Evolutionary conservation across 306 rosid genomes (phyloP).

Genomic region (Styphnolobium japonicum): DNA sequence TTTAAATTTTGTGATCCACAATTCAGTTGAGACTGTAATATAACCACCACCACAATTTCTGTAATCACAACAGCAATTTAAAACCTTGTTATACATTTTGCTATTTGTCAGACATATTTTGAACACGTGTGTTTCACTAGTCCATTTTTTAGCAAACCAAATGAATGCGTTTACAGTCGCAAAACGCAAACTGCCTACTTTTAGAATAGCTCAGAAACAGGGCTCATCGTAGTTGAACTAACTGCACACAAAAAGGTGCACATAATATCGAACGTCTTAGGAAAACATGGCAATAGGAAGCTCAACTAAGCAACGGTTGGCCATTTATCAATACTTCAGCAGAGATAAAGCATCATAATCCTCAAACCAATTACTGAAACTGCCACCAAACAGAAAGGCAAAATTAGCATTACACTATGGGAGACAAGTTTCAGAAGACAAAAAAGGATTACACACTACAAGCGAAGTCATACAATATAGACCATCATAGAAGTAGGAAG

Average conservation of each 20-base stretch:
- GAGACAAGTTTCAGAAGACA: neutral
- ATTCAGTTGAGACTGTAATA: too few species aligned
- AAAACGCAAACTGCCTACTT: neutral
- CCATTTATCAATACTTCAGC: constrained; percentile 7
- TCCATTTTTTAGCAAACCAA: too few species aligned
- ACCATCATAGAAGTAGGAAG: constrained; percentile 18
- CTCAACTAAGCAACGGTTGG: constrained; percentile 12
- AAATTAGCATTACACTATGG: constrained; percentile 11
- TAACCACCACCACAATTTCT: too few species aligned
- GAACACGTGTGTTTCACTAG: too few species aligned
- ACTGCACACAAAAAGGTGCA: neutral
- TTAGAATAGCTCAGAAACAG: neutral
- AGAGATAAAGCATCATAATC: constrained; percentile 21
- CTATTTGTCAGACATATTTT: too few species aligned
- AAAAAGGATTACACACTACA: constrained; percentile 45
- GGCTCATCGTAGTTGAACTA: neutral
- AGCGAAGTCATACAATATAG: constrained; percentile 35
- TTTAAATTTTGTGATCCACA: too few species aligned
- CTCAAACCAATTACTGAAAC: constrained; percentile 13
- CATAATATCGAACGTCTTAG: neutral
- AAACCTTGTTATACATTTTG: too few species aligned
- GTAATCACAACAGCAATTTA: too few species aligned
- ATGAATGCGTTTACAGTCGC: neutral
- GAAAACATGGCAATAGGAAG: neutral
- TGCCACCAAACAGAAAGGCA: constrained; percentile 14